Evolutionary conservation across 1,139 yeast species (phyloP), one percentile per base, ranked within the genome.

Genomic region (Kluyveromyces marxianus): DNA sequence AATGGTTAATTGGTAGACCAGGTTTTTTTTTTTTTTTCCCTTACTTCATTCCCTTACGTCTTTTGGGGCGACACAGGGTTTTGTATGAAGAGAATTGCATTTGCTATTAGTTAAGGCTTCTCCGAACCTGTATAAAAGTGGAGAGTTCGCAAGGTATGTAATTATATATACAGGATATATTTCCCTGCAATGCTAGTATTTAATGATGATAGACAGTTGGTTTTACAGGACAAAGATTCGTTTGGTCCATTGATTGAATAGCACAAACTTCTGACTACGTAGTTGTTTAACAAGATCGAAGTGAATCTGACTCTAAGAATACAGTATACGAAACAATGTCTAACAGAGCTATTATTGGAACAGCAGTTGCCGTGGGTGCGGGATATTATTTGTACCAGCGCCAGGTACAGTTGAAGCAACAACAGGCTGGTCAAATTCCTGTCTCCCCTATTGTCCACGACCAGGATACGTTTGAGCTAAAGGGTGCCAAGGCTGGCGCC

Each of bases 311-410:
- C 7, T 21, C 14, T 4, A 21, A 21, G 5, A 32, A 6, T 4
- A 4, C 8, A 32, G 7, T 7, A 32, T 10, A 10, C 8, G 7
- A 21, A 3, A 45, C 25, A 7, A 51, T 51, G 56, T 50, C 54
- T 36, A 44, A 50, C 8, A 54, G 50, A 46, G 47, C 51, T 38
- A 43, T 54, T 26, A 42, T 54, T 30, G 55, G 56, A 30, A 50
- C 56, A 33, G 56, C 51, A 29, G 55, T 52, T 25, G 54, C 52
- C 2, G 56, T 53, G 3, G 54, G 54, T 10, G 56, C 57, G 7
- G 57, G 55, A 14, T 51, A 53, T 28, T 45, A 50, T 47, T 39
- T 49, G 26, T 53, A 53, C 45, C 54, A 53, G 45, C 51, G 51
- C 39, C 53, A 47, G 31, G 49, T 51, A 29, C 55, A 52, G 44